These are phyloP conservation scores for Aspergillus coremiiformis DNA, from an alignment of 495 filamentous ascomycete genomes.

Conservation along the genomic window DNA sequence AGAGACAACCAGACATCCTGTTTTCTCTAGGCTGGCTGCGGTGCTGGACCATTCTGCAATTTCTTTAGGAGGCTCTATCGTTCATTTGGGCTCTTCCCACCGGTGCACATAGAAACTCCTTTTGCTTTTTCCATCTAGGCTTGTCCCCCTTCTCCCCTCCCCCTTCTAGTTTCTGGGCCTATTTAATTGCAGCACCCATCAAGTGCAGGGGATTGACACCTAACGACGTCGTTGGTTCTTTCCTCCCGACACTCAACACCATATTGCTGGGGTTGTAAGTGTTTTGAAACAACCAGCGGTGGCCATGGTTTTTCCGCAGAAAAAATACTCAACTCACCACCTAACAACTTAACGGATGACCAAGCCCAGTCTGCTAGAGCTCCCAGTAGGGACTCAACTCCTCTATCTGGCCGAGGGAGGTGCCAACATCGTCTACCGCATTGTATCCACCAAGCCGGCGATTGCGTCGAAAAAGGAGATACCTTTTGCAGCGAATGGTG, in stretches of 20 bases:
- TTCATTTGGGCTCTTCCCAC: slow-evolving; percentile 5
- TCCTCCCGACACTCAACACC: neutral
- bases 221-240: neutral
- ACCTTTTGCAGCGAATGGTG: neutral
- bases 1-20: neutral
- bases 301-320: slow-evolving; percentile 19
- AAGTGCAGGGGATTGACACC: neutral
- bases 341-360: slow-evolving; percentile 27
- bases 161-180: slow-evolving; percentile 1
- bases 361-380: slow-evolving; percentile 31
- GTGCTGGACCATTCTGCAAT: neutral
- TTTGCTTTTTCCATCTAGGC: slow-evolving; percentile 3
- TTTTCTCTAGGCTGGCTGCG: neutral
- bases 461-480: slow-evolving; percentile 7
- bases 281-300: slow-evolving; percentile 1
- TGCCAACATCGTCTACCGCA: slow-evolving; percentile 63
- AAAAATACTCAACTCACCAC: slow-evolving; percentile 4
- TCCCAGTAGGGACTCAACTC: slow-evolving; percentile 37
- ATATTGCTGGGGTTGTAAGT: slow-evolving; percentile 7
- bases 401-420: slow-evolving; percentile 59
- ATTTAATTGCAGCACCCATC: neutral
- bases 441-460: slow-evolving; percentile 25
- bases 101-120: neutral
- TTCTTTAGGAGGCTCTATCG: neutral
- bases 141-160: neutral